Evolutionary conservation across 2,329 filamentous ascomycete species (phyloP).

Genomic region (Beauveria medogensis): DNA sequence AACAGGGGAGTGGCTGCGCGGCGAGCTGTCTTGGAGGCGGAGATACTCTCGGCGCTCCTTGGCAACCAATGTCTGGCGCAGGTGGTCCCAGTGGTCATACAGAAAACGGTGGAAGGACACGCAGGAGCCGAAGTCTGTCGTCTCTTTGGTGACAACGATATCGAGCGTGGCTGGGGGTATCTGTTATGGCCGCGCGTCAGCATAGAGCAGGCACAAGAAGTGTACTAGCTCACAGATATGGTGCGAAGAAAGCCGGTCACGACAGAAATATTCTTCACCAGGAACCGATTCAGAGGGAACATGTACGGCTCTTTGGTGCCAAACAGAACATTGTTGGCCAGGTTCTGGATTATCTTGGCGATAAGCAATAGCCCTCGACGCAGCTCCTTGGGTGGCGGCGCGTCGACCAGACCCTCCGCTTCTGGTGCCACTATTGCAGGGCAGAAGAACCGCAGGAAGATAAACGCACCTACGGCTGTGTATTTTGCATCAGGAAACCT

Average conservation of each 20-base stretch:
- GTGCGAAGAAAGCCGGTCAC: conserved; percentile 60
- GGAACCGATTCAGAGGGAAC: conserved; percentile 61
- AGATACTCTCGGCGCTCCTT: conserved; percentile 50
- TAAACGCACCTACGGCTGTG: conserved; percentile 62
- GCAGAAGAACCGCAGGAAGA: conserved; percentile 65
- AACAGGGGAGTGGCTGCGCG: conserved; percentile 46
- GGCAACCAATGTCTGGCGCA: conserved; percentile 54
- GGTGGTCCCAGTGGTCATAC: conserved; percentile 65
- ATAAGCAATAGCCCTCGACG: conserved; percentile 59
- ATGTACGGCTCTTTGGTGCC: conserved; percentile 66
- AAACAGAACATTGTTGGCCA: conserved; percentile 65
- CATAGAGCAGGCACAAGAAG: conserved; percentile 15
- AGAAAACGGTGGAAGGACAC: conserved; percentile 61
- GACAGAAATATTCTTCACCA: conserved; percentile 59
- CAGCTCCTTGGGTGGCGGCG: conserved; percentile 59
- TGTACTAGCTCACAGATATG: conserved; percentile 48
- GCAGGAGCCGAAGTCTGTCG: conserved; percentile 63
- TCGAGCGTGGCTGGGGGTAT: conserved; percentile 42
- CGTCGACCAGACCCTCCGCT: conserved; percentile 54
- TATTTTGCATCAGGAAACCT: conserved; percentile 64
- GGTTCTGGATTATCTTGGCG: conserved; percentile 63
- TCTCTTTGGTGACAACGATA: conserved; percentile 33
- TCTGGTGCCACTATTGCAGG: conserved; percentile 65
- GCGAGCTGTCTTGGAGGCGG: conserved; percentile 45
- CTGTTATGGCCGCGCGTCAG: conserved; percentile 18